Evolutionary conservation across 2,329 filamentous ascomycete genomes (phyloP).

Genomic region (Fusarium brevicatenulatum): DNA sequence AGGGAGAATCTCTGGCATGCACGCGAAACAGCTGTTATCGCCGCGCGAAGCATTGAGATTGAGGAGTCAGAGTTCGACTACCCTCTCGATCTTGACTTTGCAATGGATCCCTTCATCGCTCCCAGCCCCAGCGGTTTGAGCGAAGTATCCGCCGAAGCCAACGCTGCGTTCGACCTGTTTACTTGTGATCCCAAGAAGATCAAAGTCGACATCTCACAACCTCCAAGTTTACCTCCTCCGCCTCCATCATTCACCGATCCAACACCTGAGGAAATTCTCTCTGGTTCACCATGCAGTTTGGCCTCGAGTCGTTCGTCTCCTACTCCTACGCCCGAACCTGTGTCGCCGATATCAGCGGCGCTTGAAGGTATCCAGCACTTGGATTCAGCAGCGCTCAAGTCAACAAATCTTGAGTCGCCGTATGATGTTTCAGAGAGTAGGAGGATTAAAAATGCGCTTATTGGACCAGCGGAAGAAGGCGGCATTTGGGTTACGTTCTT

Average conservation of each 20-base stretch:
- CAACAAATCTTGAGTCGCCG: conserved; percentile 35
- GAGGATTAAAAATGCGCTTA: conserved; percentile 47
- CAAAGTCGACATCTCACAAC: conserved; percentile 16
- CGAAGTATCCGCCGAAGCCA: not conserved
- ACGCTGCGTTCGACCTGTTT: not conserved
- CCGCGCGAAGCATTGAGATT: conserved; percentile 49
- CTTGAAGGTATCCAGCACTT: conserved; percentile 33
- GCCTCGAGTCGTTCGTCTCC: conserved; percentile 10
- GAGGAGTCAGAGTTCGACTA: conserved; percentile 45
- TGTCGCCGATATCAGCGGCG: conserved; percentile 25
- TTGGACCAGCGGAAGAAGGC: conserved; percentile 39
- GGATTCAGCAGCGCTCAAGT: conserved; percentile 10
- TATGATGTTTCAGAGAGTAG: conserved; percentile 43
- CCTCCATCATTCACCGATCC: conserved; percentile 31
- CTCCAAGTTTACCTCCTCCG: conserved; percentile 16
- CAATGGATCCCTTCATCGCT: not conserved
- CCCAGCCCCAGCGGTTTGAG: not conserved
- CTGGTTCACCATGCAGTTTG: not conserved
- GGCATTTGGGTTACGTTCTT: conserved; percentile 48
- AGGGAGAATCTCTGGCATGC: conserved; percentile 55
- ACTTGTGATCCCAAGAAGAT: conserved; percentile 5
- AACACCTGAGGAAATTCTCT: not conserved
- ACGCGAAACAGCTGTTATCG: conserved; percentile 47
- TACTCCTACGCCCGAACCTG: not conserved
- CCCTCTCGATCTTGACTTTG: not conserved